A percentile compares a stretch with the other conserved stretches of the same genome.
These are phyloP conservation scores for Boletus fagicola DNA, from an alignment of 768 basidiomycete species.

Conservation along the genomic window DNA sequence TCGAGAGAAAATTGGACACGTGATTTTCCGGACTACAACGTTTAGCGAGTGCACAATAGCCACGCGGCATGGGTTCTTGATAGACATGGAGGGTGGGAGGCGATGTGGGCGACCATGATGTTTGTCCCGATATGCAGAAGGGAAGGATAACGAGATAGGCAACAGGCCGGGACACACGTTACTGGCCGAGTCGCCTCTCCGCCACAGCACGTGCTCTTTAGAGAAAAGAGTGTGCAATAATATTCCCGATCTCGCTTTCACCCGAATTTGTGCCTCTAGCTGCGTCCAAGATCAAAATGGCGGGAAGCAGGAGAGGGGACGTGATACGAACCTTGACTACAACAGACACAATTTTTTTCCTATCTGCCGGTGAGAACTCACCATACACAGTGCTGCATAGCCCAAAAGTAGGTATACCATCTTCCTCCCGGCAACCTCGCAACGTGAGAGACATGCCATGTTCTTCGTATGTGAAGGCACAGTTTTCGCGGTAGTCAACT, in stretches of 20 bases:
- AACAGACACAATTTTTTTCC: slow-evolving; percentile 28
- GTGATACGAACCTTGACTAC: slow-evolving; percentile 25
- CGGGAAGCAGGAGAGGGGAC: background rate
- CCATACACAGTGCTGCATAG: slow-evolving; percentile 29
- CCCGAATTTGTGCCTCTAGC: slow-evolving; percentile 26
- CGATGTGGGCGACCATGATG: slow-evolving; percentile 19
- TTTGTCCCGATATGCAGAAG: slow-evolving; percentile 27
- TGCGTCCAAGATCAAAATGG: slow-evolving; percentile 8
- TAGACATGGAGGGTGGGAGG: slow-evolving; percentile 32
- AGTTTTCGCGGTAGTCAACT: slow-evolving; percentile 13
- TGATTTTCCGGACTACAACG: slow-evolving; percentile 23
- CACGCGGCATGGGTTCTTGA: slow-evolving; percentile 24
- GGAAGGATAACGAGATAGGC: slow-evolving; percentile 32
- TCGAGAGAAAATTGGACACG: slow-evolving; percentile 20
- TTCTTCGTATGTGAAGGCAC: slow-evolving; percentile 32
- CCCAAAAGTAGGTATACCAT: slow-evolving; percentile 30
- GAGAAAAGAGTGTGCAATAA: slow-evolving; percentile 22
- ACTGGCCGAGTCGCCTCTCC: slow-evolving; percentile 6
- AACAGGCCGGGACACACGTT: slow-evolving; percentile 28
- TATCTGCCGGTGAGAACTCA: slow-evolving; percentile 28
- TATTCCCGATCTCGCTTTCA: slow-evolving; percentile 13
- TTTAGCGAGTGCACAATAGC: slow-evolving; percentile 27
- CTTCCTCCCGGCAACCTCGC: slow-evolving; percentile 33
- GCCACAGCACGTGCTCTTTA: slow-evolving; percentile 26
- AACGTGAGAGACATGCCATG: slow-evolving; percentile 30